Evolutionary conservation across 1,284 basidiomycete genomes (phyloP), one percentile per base, ranked within the genome.

Genomic region (Microbotryum violaceum): DNA sequence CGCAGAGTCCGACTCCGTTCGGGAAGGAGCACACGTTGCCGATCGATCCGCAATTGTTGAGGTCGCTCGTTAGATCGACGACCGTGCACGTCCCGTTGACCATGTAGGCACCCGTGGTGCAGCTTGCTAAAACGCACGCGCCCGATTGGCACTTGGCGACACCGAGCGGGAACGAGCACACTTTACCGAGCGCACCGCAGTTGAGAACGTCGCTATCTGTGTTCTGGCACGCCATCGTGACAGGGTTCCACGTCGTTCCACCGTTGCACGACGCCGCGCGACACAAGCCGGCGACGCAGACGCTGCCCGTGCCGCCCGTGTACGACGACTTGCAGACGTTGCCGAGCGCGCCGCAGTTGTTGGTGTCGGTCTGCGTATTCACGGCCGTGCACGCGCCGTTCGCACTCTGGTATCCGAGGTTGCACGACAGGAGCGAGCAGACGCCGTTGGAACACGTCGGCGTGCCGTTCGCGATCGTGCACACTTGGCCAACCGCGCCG

Each of bases 401-500:
- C 51, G 60, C 47, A 56, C 57, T 55, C 54, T 61, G 56, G 62
- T 57, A 68, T 0, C 67, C 64, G 2, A 23, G 27, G 14, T 48
- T 47, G 57, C 65, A 67, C n/a, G 42, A 47, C 16, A 48, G 46
- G 54, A 56, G 56, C 20, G 55, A 54, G 60, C 61, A 63, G 1
- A 47, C 29, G 29, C 60, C 57, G 18, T 51, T 31, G 3, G 31
- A 48, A 50, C 65, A 67, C 18, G 46, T 51, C 12, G 62, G 60
- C 14, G 47, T n/a, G 4, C 62, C 65, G 49, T 57, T 54, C 56
- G 55, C 27, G 58, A 64, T 61, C 9, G 60, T 29, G 62, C 67
- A 65, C 5, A 57, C 62, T 7, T 53, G 47, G 20, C 60, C 64
- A 56, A 66, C n/a, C 2, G 60, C 18, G 16, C 68, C 68, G 59